phyloP scores from a whole-genome alignment of 208 protist genomes.

The Acanthamoeba polyphaga region DNA sequence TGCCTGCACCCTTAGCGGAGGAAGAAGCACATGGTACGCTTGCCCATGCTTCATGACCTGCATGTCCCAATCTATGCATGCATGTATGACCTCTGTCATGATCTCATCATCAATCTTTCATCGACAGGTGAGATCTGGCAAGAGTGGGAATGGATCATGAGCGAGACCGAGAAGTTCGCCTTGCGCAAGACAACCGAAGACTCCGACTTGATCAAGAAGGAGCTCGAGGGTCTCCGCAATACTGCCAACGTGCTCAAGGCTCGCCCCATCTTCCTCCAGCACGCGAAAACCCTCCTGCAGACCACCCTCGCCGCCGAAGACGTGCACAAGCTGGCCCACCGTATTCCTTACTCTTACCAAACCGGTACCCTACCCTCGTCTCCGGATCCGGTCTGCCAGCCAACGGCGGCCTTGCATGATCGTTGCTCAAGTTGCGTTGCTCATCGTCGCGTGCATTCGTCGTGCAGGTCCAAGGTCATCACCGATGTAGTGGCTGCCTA shows the following conservation, averaged over 20 bases:
- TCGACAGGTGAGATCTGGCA: constrained; percentile 41
- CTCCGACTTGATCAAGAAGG: constrained; percentile 18
- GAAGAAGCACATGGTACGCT: constrained; percentile 36
- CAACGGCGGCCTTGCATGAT: background rate
- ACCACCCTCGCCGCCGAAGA: background rate
- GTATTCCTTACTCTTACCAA: constrained; percentile 36
- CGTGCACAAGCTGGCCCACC: constrained; percentile 15
- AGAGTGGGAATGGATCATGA: constrained; percentile 75
- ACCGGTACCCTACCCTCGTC: background rate
- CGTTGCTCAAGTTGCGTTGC: too few relatives aligned
- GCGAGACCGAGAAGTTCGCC: constrained; percentile 56
- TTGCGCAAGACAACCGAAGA: constrained; percentile 3
- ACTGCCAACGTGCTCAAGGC: constrained; percentile 66
- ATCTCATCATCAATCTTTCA: background rate
- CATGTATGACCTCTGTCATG: background rate
- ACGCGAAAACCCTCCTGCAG: constrained; percentile 38
- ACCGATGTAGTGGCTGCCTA: constrained; percentile 46
- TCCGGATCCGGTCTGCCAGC: too few relatives aligned
- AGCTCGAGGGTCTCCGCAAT: constrained; percentile 40
- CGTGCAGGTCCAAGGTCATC: constrained; percentile 22
- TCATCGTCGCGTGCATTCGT: too few relatives aligned
- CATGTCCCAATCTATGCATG: background rate
- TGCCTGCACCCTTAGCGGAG: background rate
- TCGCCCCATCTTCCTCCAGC: constrained; percentile 17
- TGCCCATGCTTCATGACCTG: background rate